Evolutionary conservation across 305 asterid species (phyloP), one percentile per base, ranked within the genome.

Genomic region (Solanum aculeatissimum): DNA sequence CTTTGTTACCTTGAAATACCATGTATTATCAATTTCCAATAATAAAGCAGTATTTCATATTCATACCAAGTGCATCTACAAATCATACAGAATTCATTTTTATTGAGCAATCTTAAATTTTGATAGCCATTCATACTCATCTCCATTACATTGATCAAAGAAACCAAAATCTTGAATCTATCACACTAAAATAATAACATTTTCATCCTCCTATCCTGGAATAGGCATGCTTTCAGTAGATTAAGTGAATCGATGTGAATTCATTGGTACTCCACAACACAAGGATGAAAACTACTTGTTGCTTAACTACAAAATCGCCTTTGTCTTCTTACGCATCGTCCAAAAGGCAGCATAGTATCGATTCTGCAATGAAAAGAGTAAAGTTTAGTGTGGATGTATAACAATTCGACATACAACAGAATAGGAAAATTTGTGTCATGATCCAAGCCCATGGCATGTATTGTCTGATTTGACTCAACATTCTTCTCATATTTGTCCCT

Each of bases 321-420:
- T 18, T 83, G 88, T 84, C 86, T 85, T 92, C 95, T 96, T 96
- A 27, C 95, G 85, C 97, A 95, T 91, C 54, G 94, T 95, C 99
- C 99, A 96, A 88, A 95, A 95, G 84, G 99, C 95, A 55, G 98
- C 93, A 83, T 88, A 80, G 86, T 96, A 96, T 82, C 91, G 97
- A 81, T 93, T 95, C 98, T 96, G 93, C 88, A 88, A 42, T 55
- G 38, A 35, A 53, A 83, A 68, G 11, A 83, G 23, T 18, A 47
- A 27, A 78, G 16, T 49, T 66, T 9, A 75, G 38, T 58, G 14
- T 45, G 49, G 45, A 71, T 32, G 40, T 45, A 40, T 51, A 66
- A 27, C 14, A 18, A 21, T 9, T 9, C 32, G 23, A 27, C 16
- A 51, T 27, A 65, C 82, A 53, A 32, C 82, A 75, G 35, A 25